Conservation (phyloP, 331 rosid species). For the Malus hybrid region DNA sequence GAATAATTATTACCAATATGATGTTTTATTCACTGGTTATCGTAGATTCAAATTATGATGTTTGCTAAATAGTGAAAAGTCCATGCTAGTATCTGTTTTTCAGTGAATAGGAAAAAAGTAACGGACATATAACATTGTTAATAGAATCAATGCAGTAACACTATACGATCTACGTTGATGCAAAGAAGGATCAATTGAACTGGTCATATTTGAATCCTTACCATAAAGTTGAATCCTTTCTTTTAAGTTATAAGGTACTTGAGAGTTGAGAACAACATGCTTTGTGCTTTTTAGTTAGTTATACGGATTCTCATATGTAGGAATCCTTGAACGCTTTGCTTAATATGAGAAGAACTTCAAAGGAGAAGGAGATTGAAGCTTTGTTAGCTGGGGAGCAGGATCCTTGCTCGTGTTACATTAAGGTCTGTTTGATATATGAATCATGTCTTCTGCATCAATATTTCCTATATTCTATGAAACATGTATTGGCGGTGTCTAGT, state of each 20-base stretch:
- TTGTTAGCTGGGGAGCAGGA: slow-evolving; percentile 84
- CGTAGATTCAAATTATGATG: neutral
- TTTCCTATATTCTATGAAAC: neutral
- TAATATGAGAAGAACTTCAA: slow-evolving; percentile 66
- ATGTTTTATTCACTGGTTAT: neutral
- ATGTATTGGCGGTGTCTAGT: neutral
- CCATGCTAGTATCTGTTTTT: neutral
- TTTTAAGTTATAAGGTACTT: slow-evolving; percentile 2
- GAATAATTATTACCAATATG: neutral
- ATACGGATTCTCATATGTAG: slow-evolving; percentile 38
- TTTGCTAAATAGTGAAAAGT: neutral
- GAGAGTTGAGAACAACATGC: neutral
- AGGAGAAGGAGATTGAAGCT: slow-evolving; percentile 91
- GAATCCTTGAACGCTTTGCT: slow-evolving; percentile 66
- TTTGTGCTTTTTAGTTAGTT: slow-evolving; percentile 9
- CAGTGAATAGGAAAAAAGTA: neutral
- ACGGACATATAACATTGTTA: neutral
- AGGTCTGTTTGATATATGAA: slow-evolving; percentile 41
- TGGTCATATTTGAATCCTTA: neutral
- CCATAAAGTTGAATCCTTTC: neutral
- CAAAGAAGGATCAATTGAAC: neutral
- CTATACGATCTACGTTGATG: neutral
- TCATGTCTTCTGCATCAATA: neutral
- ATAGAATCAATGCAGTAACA: neutral
- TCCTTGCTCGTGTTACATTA: slow-evolving; percentile 78